phyloP scores from a whole-genome alignment of 192 early-diverging fungal genomes.

The Podochytrium sp. region DNA sequence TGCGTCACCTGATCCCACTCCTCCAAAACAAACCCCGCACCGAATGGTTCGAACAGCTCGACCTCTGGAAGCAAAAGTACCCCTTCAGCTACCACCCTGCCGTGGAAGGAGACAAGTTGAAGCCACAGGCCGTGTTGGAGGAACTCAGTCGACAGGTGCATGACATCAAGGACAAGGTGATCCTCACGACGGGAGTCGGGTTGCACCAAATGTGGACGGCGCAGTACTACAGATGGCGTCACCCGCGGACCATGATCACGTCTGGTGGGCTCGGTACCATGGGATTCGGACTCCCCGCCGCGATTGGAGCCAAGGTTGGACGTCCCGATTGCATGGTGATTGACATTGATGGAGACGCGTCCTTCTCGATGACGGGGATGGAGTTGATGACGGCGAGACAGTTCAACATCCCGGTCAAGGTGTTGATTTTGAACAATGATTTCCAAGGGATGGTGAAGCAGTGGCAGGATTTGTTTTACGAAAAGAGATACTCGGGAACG shows the following conservation, averaged over 20 bases:
- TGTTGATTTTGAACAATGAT: conserved; percentile 95
- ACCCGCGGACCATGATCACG: conserved; percentile 87
- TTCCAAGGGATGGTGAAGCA: conserved; percentile 98
- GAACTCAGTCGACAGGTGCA: conserved; percentile 86
- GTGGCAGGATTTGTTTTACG: conserved; percentile 94
- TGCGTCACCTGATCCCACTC: conserved; percentile 78
- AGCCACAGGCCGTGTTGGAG: conserved; percentile 94
- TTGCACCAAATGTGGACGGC: conserved; percentile 99
- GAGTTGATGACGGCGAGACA: conserved; percentile 97
- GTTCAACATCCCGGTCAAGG: conserved; percentile 97
- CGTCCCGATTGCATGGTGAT: conserved; percentile 92
- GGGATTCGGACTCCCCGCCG: conserved; percentile 95
- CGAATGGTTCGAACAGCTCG: conserved; percentile 84
- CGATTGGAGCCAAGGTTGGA: conserved; percentile 97
- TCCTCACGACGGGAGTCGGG: conserved; percentile 95
- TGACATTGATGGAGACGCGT: conserved; percentile 98
- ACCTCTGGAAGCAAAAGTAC: conserved; percentile 89
- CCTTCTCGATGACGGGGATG: conserved; percentile 98
- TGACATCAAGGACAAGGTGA: conserved; percentile 86
- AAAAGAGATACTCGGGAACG: conserved; percentile 93
- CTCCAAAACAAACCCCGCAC: conserved; percentile 70
- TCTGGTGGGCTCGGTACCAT: conserved; percentile 99
- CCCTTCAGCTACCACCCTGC: conserved; percentile 81
- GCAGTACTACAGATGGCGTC: conserved; percentile 88
- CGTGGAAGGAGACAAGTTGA: conserved; percentile 66